Conservation (phyloP, 768 basidiomycete genomes). For the Lentinula sp. region DNA sequence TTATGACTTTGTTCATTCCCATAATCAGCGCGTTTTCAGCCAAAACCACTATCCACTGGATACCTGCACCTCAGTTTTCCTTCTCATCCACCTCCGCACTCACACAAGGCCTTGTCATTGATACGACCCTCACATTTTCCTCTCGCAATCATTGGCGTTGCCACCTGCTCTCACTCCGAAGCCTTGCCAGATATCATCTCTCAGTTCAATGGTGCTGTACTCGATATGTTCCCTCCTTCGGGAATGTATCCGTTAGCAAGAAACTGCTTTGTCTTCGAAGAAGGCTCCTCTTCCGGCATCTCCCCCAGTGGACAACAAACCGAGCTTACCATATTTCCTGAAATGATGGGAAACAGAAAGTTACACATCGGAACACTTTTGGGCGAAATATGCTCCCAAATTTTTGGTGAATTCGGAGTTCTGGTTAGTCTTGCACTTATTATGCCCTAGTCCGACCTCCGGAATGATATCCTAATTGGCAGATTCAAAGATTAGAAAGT, state of each 20-base stretch:
- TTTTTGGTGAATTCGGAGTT: conserved; percentile 79
- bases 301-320: conserved; percentile 51
- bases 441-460: neutral
- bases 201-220: conserved; percentile 61
- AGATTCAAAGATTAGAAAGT: conserved; percentile 79
- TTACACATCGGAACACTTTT: conserved; percentile 84
- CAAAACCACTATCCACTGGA: conserved; percentile 68
- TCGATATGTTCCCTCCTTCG: conserved; percentile 60
- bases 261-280: conserved; percentile 84
- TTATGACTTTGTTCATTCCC: conserved; percentile 7
- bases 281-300: conserved; percentile 50
- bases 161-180: conserved; percentile 56
- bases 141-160: conserved; percentile 83
- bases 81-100: conserved; percentile 65
- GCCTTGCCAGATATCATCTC: conserved; percentile 46
- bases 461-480: conserved; percentile 9
- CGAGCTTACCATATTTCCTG: conserved; percentile 75
- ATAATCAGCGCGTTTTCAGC: conserved; percentile 72
- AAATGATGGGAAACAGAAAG: conserved; percentile 82
- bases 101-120: conserved; percentile 63
- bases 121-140: conserved; percentile 79
- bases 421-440: conserved; percentile 46
- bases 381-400: conserved; percentile 82
- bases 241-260: conserved; percentile 73
- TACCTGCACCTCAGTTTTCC: conserved; percentile 76